Percentiles rank a stretch among this genome's conserved stretches.
These are phyloP conservation scores for Henningerozyma blattae DNA, from an alignment of 805 yeast species.

Conservation along the genomic window DNA sequence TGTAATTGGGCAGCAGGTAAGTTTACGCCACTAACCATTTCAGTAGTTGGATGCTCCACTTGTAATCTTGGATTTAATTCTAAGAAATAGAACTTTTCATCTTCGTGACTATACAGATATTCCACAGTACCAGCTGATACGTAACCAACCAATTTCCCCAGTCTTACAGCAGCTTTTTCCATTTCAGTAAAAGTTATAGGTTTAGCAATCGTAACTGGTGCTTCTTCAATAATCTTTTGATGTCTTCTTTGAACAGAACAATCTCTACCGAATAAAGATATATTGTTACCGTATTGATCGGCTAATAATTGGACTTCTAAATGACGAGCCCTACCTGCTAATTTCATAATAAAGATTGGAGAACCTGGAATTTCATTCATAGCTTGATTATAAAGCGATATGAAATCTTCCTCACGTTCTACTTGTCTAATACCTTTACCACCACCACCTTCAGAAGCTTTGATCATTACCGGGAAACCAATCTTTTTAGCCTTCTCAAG, in stretches of 20 bases:
- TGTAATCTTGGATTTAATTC: slow-evolving; percentile 97
- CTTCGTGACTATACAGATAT: slow-evolving; percentile 86
- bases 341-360: slow-evolving; percentile 93
- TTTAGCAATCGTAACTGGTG: slow-evolving; percentile 93
- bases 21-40: slow-evolving; percentile 98
- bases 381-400: slow-evolving; percentile 77
- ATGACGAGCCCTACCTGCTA: slow-evolving; percentile 96
- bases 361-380: slow-evolving; percentile 98
- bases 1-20: slow-evolving; percentile 97
- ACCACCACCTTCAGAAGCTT: slow-evolving; percentile 99
- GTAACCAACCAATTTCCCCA: slow-evolving; percentile 93
- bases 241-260: slow-evolving; percentile 99
- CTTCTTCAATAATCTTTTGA: slow-evolving; percentile 97
- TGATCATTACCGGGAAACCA: slow-evolving; percentile 98
- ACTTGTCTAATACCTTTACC: slow-evolving; percentile 99
- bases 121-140: slow-evolving; percentile 99
- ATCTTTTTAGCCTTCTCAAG: slow-evolving; percentile 70
- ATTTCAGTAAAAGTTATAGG: slow-evolving; percentile 73
- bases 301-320: slow-evolving; percentile 96
- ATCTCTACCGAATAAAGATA: slow-evolving; percentile 95
- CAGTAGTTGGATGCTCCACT: slow-evolving; percentile 99
- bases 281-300: slow-evolving; percentile 96
- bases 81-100: slow-evolving; percentile 88
- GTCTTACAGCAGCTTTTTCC: slow-evolving; percentile 97
- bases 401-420: slow-evolving; percentile 69